phyloP scores from a whole-genome alignment of 768 basidiomycete genomes.

The Infundibulicybe gibba region DNA sequence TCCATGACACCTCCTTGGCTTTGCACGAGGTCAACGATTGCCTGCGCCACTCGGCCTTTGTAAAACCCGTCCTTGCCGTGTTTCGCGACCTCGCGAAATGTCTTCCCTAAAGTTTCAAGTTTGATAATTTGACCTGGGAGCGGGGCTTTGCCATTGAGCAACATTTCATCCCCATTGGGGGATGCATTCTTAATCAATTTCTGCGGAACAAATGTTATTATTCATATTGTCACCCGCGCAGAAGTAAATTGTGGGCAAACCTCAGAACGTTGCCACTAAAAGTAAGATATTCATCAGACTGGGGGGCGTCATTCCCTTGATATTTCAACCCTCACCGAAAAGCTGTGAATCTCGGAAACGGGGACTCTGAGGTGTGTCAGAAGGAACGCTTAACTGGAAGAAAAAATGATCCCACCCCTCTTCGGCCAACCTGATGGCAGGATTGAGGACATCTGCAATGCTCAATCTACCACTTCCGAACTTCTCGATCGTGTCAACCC shows the following conservation, averaged over 20 bases:
- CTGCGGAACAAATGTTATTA: constrained; percentile 23
- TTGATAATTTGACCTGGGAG: constrained; percentile 81
- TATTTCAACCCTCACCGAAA: constrained; percentile 36
- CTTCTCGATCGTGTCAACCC: constrained; percentile 83
- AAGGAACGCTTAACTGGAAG: neutral
- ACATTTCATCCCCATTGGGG: constrained; percentile 82
- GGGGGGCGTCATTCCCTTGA: constrained; percentile 3
- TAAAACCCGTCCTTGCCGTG: constrained; percentile 94
- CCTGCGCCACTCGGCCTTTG: constrained; percentile 85
- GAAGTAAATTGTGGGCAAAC: constrained; percentile 18
- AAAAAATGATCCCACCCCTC: constrained; percentile 58
- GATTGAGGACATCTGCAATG: constrained; percentile 70
- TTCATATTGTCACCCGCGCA: constrained; percentile 1
- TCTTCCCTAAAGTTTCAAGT: constrained; percentile 77
- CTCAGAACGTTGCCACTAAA: constrained; percentile 59
- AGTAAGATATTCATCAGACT: constrained; percentile 1
- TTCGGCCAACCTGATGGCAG: constrained; percentile 90
- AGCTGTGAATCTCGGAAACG: constrained; percentile 78
- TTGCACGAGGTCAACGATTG: constrained; percentile 82
- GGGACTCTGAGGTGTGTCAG: constrained; percentile 56
- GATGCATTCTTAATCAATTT: constrained; percentile 77
- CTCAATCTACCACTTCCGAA: constrained; percentile 75
- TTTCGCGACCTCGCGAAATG: constrained; percentile 75
- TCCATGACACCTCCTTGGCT: constrained; percentile 92
- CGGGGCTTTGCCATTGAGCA: constrained; percentile 81